Conservation (phyloP, 2,329 filamentous ascomycete species). For the Arachnomyces sp. region DNA sequence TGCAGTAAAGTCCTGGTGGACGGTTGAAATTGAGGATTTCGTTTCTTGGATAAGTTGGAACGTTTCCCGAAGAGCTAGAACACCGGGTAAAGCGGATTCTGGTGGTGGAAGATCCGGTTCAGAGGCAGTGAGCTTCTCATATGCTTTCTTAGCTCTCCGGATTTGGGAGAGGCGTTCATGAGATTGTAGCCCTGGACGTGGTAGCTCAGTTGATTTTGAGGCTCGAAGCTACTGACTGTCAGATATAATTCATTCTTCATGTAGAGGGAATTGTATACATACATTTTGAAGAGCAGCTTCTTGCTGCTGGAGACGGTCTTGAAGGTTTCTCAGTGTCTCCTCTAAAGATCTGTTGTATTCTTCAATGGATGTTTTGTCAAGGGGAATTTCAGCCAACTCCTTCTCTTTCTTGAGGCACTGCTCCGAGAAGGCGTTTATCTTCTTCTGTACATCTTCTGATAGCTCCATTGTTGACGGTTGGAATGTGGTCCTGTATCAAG, state of each 20-base stretch:
- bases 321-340: conserved; percentile 59
- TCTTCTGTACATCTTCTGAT: conserved; percentile 7
- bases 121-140: conserved; percentile 53
- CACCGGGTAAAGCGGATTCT: conserved; percentile 60
- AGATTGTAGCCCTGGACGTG: conserved; percentile 21
- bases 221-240: conserved; percentile 23
- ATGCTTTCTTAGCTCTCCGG: conserved; percentile 53
- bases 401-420: conserved; percentile 27
- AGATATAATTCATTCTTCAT: background rate
- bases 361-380: conserved; percentile 22
- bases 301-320: conserved; percentile 43
- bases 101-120: conserved; percentile 59
- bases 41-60: conserved; percentile 58
- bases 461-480: background rate
- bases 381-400: conserved; percentile 22
- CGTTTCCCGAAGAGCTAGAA: conserved; percentile 62
- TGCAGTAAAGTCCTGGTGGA: conserved; percentile 31
- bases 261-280: conserved; percentile 8
- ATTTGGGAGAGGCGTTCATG: conserved; percentile 38
- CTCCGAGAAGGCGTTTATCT: conserved; percentile 20
- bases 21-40: conserved; percentile 47
- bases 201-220: conserved; percentile 23
- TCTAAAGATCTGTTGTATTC: conserved; percentile 43
- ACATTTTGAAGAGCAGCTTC: conserved; percentile 41
- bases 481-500: no score